Percentiles rank a stretch among this genome's conserved stretches.
Evolutionary conservation across 441 rosid species (phyloP).

Genomic region (Populus hybrid): DNA sequence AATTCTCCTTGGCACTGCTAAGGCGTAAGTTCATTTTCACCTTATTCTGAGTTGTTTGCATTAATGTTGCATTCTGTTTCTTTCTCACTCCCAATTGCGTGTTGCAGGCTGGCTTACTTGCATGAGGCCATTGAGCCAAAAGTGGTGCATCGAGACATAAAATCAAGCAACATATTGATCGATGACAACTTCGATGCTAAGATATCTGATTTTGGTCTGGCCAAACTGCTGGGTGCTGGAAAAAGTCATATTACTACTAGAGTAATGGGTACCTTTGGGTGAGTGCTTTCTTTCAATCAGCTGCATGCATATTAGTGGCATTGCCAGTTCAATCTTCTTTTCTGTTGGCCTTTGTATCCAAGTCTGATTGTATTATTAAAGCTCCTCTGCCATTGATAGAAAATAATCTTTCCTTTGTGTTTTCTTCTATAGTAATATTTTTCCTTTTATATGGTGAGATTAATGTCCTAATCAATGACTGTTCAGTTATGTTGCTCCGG

Average conservation of each 20-base stretch:
- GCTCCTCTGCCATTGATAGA: background rate
- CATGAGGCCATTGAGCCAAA: conserved; percentile 98
- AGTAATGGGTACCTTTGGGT: conserved; percentile 99
- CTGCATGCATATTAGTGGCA: conserved; percentile 1
- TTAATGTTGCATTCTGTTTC: conserved; percentile 6
- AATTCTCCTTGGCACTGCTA: conserved; percentile 82
- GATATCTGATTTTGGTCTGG: conserved; percentile 92
- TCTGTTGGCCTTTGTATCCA: conserved; percentile 9
- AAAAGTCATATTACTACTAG: conserved; percentile 92
- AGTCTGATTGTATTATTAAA: conserved; percentile 10
- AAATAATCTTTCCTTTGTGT: background rate
- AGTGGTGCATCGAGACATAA: conserved; percentile 96
- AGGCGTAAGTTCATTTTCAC: conserved; percentile 59
- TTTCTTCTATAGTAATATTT: background rate
- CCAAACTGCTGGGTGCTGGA: conserved; percentile 89
- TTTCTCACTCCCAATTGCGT: conserved; percentile 13
- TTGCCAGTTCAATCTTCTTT: background rate
- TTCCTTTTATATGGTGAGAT: background rate
- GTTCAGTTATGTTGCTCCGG: conserved; percentile 87
- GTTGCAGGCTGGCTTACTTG: conserved; percentile 73
- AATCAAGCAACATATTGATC: conserved; percentile 87
- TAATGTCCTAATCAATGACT: conserved; percentile 3
- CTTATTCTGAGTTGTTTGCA: conserved; percentile 10
- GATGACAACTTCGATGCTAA: conserved; percentile 85
- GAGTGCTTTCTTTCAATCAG: conserved; percentile 19